Base-by-base conservation (phyloP, 148 eudicot species). In the Euryodendron excelsum region DNA sequence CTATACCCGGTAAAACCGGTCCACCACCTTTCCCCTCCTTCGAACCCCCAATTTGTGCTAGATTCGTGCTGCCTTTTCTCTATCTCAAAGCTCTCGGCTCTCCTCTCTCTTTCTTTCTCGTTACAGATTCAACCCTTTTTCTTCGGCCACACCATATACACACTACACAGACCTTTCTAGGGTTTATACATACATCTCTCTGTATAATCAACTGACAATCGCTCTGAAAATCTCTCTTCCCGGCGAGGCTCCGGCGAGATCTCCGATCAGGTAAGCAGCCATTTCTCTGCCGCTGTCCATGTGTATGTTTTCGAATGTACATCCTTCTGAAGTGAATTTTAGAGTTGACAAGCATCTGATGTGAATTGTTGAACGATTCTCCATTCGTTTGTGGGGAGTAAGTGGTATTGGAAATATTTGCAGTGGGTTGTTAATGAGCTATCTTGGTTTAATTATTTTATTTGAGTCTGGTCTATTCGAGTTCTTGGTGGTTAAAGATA, bases 181-280 rank as follows among this genome's bases (percentile, higher is more conserved):
- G 63, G 63, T 23, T n/a, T 21, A 21, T 61, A 61, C 31, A 61
- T 28, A 4, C 65, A n/a, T 27, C 3, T 6, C 20, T 61, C 28
- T 61, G 21, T 41, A 0, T 41, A 41, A 41, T 9, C 45, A 41
- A 41, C 34, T 63, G 21, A 39, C 23, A 61, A 15, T 68, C 27
- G 55, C 27, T 74, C 50, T 15, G 44, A 47, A 30, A 76, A 23
- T 13, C 18, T 76, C 69, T 55, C 31, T 6, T 39, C 15, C 2
- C 70, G 41, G 69, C 15, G 70, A 76, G 6, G 20, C 28, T 34
- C 81, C 61, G 79, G 72, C 61, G 72, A 75, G 84, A 80, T 84
- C 86, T 84, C 76, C 77, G 56, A 69, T 80, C 73, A 53, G 79
- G 84, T 80, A 37, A 48, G 78, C 47, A 18, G 52, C 45, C 25